phyloP scores from a whole-genome alignment of 345 rosid species.

The Linum lewisii region DNA sequence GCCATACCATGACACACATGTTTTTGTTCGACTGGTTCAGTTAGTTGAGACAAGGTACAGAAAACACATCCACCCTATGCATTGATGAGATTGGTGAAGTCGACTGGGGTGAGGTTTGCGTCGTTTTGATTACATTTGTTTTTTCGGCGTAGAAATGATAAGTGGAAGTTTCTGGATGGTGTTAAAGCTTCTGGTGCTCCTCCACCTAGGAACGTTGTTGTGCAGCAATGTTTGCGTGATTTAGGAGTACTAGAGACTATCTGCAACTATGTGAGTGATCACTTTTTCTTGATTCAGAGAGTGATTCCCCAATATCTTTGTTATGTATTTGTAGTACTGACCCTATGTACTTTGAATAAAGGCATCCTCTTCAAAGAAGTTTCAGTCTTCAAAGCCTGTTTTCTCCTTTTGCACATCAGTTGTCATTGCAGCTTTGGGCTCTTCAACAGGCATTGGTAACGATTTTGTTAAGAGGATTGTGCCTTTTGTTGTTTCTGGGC shows the following conservation, averaged over 20 bases:
- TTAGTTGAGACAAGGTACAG: slow-evolving; percentile 63
- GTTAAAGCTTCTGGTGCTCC: slow-evolving; percentile 85
- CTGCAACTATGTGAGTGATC: slow-evolving; percentile 72
- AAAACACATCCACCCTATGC: not conserved
- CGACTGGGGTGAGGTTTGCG: not conserved
- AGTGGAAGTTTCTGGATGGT: slow-evolving; percentile 85
- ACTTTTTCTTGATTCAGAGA: not conserved
- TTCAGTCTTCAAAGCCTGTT: slow-evolving; percentile 46
- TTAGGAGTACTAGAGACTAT: slow-evolving; percentile 69
- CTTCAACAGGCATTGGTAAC: slow-evolving; percentile 41
- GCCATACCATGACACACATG: slow-evolving; percentile 87
- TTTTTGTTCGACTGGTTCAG: slow-evolving; percentile 73
- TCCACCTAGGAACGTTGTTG: slow-evolving; percentile 67
- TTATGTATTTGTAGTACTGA: slow-evolving; percentile 3
- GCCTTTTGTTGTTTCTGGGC: slow-evolving; percentile 69
- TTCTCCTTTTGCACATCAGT: slow-evolving; percentile 79
- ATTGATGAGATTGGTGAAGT: not conserved
- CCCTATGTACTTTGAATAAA: slow-evolving; percentile 25
- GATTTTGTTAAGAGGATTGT: slow-evolving; percentile 66
- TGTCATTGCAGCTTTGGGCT: slow-evolving; percentile 64
- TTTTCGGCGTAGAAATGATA: slow-evolving; percentile 46
- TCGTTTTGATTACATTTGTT: slow-evolving; percentile 2
- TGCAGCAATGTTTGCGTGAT: slow-evolving; percentile 85
- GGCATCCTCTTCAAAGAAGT: slow-evolving; percentile 70
- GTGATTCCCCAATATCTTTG: slow-evolving; percentile 8